Percentiles rank a stretch among this genome's conserved stretches.
phyloP scores from a whole-genome alignment of 306 rosid genomes.

The Prunus davidiana region DNA sequence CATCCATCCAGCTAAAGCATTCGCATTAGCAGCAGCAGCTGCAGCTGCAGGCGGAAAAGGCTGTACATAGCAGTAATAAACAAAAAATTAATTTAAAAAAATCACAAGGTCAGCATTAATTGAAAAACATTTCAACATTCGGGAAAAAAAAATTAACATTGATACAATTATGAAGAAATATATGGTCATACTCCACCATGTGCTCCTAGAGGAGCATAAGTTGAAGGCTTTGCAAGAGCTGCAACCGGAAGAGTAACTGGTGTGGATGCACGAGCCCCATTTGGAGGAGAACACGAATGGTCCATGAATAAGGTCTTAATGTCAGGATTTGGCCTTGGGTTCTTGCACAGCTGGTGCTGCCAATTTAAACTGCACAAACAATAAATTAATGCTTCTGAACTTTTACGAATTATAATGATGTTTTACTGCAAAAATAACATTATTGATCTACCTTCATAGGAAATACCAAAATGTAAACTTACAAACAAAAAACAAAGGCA shows the following conservation, averaged over 20 bases:
- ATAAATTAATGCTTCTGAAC: background rate
- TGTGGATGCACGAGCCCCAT: conserved; percentile 25
- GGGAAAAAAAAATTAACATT: background rate
- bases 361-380: conserved; percentile 23
- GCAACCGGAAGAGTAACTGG: conserved; percentile 28
- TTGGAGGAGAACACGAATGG: conserved; percentile 21
- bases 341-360: conserved; percentile 31
- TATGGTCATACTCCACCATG: conserved; percentile 17
- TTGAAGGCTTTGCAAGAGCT: conserved; percentile 26
- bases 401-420: background rate
- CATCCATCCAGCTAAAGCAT: conserved; percentile 44
- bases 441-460: background rate
- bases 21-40: conserved; percentile 33
- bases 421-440: background rate
- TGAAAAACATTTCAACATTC: background rate
- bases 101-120: background rate
- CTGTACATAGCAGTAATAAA: conserved; percentile 27
- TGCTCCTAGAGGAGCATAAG: conserved; percentile 28
- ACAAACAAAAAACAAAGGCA: background rate
- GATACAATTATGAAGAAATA: background rate
- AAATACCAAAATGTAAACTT: background rate
- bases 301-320: conserved; percentile 29
- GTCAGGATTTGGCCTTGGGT: conserved; percentile 28
- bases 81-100: background rate
- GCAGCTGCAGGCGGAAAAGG: conserved; percentile 35